Base-by-base conservation (phyloP, 768 basidiomycete genomes). In the Lentinula edodes region DNA sequence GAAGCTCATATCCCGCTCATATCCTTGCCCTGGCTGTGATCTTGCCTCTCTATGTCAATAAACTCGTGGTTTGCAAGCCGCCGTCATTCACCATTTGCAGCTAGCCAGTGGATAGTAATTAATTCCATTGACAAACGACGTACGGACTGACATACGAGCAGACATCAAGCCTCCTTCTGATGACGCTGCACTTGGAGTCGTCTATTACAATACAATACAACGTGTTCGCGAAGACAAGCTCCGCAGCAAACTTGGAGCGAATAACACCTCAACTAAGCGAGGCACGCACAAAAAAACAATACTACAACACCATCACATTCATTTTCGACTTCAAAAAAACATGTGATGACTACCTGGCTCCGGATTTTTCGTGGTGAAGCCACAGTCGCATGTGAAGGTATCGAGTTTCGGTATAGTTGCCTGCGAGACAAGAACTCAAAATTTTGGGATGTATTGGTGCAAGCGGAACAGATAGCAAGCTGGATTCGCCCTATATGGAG, bases 171-270 rank as follows among this genome's bases (percentile, higher is more conserved):
- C 6, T 20, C 16, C 12, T 18, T 32, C 59, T 13, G 41, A 53
- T n/a, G 64, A 64, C 42, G 61, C 61, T 15, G 54, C 58, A 23
- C 66, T 67, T 59, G 61, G 64, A 53, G 62, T 65, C 53, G 42
- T 67, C 65, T 50, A 58, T 58, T 64, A 13, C 65, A 66, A 34
- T 67, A 6, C 58, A 63, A 13, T 55, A 64, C 38, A 65, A 67
- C 36, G 61, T 67, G n/a, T 67, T 67, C 61, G 34, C 63, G 9
- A 63, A 67, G 51, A 42, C 61, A 39, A 65, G 65, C 16, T 12
- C 57, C 28, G 28, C 28, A 28, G 28, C 28, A 28, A 28, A 28
- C 28, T 28, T 28, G 28, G 28, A 28, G 28, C 28, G 28, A 28
- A 28, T 28, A 28, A 28, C 28, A 28, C 2, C 28, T 28, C 28